Conservation (phyloP, 2,329 filamentous ascomycete species). For the Hypocrella siamensis region DNA sequence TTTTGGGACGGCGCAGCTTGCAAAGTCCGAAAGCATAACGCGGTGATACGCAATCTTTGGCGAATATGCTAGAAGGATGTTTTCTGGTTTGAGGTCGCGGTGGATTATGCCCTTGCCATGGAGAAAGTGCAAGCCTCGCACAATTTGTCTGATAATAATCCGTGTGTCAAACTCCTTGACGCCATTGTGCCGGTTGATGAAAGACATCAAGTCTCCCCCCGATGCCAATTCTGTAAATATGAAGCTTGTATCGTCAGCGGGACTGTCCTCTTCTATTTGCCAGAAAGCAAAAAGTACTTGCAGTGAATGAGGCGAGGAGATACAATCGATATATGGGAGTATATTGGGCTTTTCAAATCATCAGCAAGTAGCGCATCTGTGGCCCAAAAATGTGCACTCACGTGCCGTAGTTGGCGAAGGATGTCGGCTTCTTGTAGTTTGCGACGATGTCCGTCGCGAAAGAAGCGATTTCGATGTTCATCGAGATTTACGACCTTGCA, state of each 20-base stretch:
- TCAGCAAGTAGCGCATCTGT: not conserved
- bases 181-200: slow-evolving; percentile 19
- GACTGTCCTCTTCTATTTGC: not conserved
- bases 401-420: slow-evolving; percentile 36
- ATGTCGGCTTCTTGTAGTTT: slow-evolving; percentile 35
- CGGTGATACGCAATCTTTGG: slow-evolving; percentile 25
- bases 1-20: slow-evolving; percentile 26
- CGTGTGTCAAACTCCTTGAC: slow-evolving; percentile 22
- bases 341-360: slow-evolving; percentile 33
- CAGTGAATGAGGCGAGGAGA: slow-evolving; percentile 30
- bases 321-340: slow-evolving; percentile 33
- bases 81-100: slow-evolving; percentile 39
- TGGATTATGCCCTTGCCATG: slow-evolving; percentile 34
- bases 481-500: slow-evolving; percentile 50
- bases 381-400: slow-evolving; percentile 13
- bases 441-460: slow-evolving; percentile 15
- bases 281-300: slow-evolving; percentile 12
- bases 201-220: slow-evolving; percentile 37
- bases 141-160: slow-evolving; percentile 30
- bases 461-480: slow-evolving; percentile 10
- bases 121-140: slow-evolving; percentile 29
- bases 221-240: slow-evolving; percentile 41
- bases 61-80: slow-evolving; percentile 32
- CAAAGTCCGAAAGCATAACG: slow-evolving; percentile 37
- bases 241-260: slow-evolving; percentile 21